Evolutionary conservation across 768 basidiomycete genomes (phyloP).

Genomic region (Coprinopsis strossmayeri): DNA sequence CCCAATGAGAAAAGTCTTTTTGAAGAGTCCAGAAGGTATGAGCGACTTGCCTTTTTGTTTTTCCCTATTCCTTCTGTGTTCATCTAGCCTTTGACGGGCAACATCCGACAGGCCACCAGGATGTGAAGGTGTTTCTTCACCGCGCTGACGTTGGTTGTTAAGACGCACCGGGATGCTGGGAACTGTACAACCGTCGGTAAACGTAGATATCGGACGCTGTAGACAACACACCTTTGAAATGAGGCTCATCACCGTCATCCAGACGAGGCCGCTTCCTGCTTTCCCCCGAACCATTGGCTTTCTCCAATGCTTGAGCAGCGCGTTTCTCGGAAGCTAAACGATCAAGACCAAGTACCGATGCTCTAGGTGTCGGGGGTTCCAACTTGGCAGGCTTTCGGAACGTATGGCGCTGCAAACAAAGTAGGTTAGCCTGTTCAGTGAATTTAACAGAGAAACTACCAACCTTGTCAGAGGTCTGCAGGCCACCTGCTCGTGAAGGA

Average conservation of each 20-base stretch:
- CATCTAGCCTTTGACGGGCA: conserved; percentile 68
- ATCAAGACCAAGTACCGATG: conserved; percentile 84
- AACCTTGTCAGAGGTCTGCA: conserved; percentile 63
- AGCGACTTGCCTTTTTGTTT: conserved; percentile 46
- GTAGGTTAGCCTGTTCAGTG: not conserved
- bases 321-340: conserved; percentile 85
- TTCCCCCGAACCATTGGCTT: conserved; percentile 32
- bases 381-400: conserved; percentile 72
- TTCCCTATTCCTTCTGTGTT: conserved; percentile 64
- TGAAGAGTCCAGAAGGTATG: not conserved
- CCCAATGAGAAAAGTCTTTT: conserved; percentile 1
- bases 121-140: conserved; percentile 90
- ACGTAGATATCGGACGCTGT: not conserved
- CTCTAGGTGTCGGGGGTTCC: conserved; percentile 71
- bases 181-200: conserved; percentile 43
- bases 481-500: conserved; percentile 67
- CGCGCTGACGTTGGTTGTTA: conserved; percentile 62
- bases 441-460: conserved; percentile 11
- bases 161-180: conserved; percentile 63
- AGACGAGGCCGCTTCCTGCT: conserved; percentile 64
- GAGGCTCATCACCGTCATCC: conserved; percentile 57
- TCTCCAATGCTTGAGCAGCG: conserved; percentile 40
- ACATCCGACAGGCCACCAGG: conserved; percentile 81
- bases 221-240: conserved; percentile 72
- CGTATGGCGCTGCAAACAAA: conserved; percentile 54